Evolutionary conservation across 2,329 filamentous ascomycete genomes (phyloP).

Genomic region (Curvularia lunata): DNA sequence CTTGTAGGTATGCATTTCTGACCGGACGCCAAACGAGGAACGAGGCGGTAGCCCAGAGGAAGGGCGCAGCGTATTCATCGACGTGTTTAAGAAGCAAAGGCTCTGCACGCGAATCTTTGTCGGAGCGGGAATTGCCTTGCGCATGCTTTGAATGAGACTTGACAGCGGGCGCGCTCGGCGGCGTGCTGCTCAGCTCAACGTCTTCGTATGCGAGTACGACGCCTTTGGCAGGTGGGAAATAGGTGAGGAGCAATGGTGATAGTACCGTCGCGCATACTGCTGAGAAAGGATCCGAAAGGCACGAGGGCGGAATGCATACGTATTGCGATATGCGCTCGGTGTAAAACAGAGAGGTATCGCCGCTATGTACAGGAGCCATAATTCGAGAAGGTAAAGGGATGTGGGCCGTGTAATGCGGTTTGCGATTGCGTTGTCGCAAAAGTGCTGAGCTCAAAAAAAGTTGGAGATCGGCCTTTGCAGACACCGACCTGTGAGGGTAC

Average conservation of each 20-base stretch:
- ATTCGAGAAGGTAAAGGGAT: constrained; percentile 4
- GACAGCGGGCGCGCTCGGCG: constrained; percentile 25
- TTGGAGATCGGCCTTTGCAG: constrained; percentile 34
- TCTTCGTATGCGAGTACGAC: constrained; percentile 78
- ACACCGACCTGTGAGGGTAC: constrained; percentile 15
- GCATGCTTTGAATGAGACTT: constrained; percentile 16
- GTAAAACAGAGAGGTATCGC: constrained; percentile 64
- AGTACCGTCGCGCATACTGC: constrained; percentile 76
- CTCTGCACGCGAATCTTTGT: constrained; percentile 12
- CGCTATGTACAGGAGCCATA: constrained; percentile 37
- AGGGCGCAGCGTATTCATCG: constrained; percentile 81
- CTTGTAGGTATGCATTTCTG: constrained; percentile 76
- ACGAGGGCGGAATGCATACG: constrained; percentile 73
- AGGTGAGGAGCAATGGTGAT: constrained; percentile 75
- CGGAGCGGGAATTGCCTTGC: constrained; percentile 11
- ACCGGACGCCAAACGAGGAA: constrained; percentile 82
- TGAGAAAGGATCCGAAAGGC: constrained; percentile 72
- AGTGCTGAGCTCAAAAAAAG: constrained; percentile 33
- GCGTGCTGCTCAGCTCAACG: constrained; percentile 68
- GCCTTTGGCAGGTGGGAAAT: constrained; percentile 73
- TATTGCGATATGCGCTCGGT: constrained; percentile 82
- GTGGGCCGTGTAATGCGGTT: constrained; percentile 12
- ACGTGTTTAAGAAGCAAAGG: constrained; percentile 34
- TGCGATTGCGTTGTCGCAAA: constrained; percentile 25
- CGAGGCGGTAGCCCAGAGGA: constrained; percentile 86